A percentile compares a stretch with the other conserved stretches of the same genome.
These are phyloP conservation scores for Corynespora cassiicola DNA, from an alignment of 2,329 filamentous ascomycete species.

Conservation along the genomic window DNA sequence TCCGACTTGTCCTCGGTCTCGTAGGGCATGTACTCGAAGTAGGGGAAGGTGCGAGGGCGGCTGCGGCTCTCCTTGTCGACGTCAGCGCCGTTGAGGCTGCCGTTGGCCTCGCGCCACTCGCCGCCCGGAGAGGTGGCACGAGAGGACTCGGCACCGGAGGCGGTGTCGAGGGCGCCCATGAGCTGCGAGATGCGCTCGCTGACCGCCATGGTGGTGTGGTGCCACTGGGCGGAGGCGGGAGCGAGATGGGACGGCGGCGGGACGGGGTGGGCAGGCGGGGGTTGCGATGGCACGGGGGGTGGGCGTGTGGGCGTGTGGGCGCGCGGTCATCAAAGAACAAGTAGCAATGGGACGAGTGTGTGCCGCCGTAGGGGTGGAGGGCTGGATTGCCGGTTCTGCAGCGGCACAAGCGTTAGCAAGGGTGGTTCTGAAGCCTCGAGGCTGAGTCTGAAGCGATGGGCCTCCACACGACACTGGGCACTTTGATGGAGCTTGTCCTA, in stretches of 20 bases:
- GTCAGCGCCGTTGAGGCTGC: conserved; percentile 53
- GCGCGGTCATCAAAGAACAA: conserved; percentile 30
- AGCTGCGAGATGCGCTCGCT: conserved; percentile 52
- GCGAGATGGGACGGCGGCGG: conserved; percentile 21
- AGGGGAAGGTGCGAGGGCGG: conserved; percentile 86
- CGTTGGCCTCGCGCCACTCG: conserved; percentile 62
- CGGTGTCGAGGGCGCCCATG: conserved; percentile 44
- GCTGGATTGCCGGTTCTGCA: conserved; percentile 18
- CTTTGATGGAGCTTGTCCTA: not conserved
- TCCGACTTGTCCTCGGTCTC: conserved; percentile 79
- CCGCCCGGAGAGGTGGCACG: conserved; percentile 83
- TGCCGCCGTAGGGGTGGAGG: conserved; percentile 8
- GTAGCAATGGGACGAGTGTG: conserved; percentile 18
- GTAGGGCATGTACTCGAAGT: conserved; percentile 90
- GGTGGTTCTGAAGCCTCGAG: conserved; percentile 15
- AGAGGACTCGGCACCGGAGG: conserved; percentile 72
- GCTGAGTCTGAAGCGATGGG: conserved; percentile 9
- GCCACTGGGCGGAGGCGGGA: conserved; percentile 18
- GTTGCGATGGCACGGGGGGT: conserved; percentile 13
- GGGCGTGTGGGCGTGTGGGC: conserved; percentile 7
- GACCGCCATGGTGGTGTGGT: conserved; percentile 49
- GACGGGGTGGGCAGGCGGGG: conserved; percentile 12
- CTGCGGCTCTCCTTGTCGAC: conserved; percentile 70
- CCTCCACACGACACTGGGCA: conserved; percentile 18
- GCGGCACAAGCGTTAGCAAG: conserved; percentile 19